Base-by-base conservation (phyloP, 139 green algal species). In the Chlamydomonas eustigma region DNA sequence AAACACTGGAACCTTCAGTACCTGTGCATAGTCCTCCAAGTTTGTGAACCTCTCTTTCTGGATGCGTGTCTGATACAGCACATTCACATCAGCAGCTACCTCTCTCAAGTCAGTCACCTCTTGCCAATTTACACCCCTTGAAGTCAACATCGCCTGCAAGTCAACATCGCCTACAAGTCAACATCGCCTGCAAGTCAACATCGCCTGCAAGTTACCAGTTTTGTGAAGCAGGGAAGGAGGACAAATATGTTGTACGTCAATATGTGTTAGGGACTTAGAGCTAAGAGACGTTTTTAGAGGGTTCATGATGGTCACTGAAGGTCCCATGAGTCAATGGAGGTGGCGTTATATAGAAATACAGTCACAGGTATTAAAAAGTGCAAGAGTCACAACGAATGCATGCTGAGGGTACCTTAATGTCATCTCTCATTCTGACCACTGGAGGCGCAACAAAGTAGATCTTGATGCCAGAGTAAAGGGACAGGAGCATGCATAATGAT, bases 361-460 rank as follows among this genome's bases (percentile, higher is more conserved):
- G n/a, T n/a, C n/a, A n/a, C n/a, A n/a, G n/a, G n/a, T n/a, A n/a
- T n/a, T n/a, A n/a, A n/a, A n/a, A n/a, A n/a, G n/a, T n/a, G n/a
- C n/a, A n/a, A n/a, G n/a, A n/a, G n/a, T n/a, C n/a, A n/a, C n/a
- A n/a, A n/a, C n/a, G n/a, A n/a, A n/a, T n/a, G n/a, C n/a, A n/a
- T n/a, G n/a, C n/a, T n/a, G n/a, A n/a, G n/a, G n/a, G n/a, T n/a
- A 84, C 85, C 79, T 98, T 98, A 82, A 99, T 98, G 86, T 98
- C 95, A 31, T 97, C 88, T 78, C 94, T 93, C 95, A 99, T 99
- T 33, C 77, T 81, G 30, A 96, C 93, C n/a, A 97, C 90, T 2
- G 30, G 39, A 4, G 96, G 96, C 5, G 96, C 92, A 28, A 99
- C 93, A 81, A 99, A 99, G 78, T 91, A 93, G 73, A 99, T 84